Conservation (phyloP, 1,139 yeast species). For the Kluyveromyces sp. region DNA sequence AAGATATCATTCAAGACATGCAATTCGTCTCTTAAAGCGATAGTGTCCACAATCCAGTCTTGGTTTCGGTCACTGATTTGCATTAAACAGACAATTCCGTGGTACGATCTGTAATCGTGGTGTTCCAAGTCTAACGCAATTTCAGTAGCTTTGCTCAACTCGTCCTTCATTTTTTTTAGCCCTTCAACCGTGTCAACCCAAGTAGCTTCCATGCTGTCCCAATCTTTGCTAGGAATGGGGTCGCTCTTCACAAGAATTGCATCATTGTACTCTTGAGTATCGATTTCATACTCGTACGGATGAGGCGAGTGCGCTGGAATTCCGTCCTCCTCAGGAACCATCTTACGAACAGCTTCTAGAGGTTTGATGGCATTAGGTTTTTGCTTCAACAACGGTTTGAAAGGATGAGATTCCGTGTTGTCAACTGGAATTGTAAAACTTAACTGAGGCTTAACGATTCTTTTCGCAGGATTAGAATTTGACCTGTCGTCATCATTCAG, state of each 20-base stretch:
- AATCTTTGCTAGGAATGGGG: slow-evolving; percentile 53
- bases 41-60: slow-evolving; percentile 80
- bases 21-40: slow-evolving; percentile 66
- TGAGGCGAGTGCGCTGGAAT: slow-evolving; percentile 63
- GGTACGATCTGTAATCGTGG: slow-evolving; percentile 84
- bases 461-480: slow-evolving; percentile 25
- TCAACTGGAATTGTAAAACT: slow-evolving; percentile 54
- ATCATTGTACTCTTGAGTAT: slow-evolving; percentile 62
- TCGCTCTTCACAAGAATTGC: slow-evolving; percentile 41
- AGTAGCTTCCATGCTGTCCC: slow-evolving; percentile 57
- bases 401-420: slow-evolving; percentile 64
- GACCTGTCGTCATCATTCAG: slow-evolving; percentile 40
- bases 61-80: slow-evolving; percentile 79
- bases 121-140: slow-evolving; percentile 97
- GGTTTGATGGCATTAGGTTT: slow-evolving; percentile 68
- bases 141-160: slow-evolving; percentile 46
- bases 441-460: slow-evolving; percentile 64
- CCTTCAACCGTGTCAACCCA: slow-evolving; percentile 64
- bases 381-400: slow-evolving; percentile 57
- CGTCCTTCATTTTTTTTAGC: slow-evolving; percentile 48
- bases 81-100: slow-evolving; percentile 89
- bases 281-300: slow-evolving; percentile 78
- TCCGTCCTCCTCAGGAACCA: slow-evolving; percentile 38
- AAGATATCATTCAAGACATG: slow-evolving; percentile 63
- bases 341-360: slow-evolving; percentile 43